Percentiles rank a stretch among this genome's conserved stretches.
Evolutionary conservation across 106 monocot genomes (phyloP).

Genomic region (Phalaenopsis equestris): DNA sequence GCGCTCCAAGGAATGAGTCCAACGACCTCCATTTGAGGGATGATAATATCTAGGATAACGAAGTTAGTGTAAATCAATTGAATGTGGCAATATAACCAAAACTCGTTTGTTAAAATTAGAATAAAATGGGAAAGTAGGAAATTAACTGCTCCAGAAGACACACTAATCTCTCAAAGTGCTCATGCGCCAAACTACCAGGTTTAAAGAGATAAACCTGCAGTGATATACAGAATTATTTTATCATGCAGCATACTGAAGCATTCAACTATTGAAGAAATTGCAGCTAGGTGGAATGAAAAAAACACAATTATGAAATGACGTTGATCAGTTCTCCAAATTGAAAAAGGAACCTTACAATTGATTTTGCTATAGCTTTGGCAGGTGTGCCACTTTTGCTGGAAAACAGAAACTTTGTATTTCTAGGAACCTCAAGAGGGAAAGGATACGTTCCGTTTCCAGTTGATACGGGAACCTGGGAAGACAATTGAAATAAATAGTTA

Average conservation of each 20-base stretch:
- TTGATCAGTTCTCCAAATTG: neutral
- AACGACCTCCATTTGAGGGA: conserved; percentile 97
- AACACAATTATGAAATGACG: neutral
- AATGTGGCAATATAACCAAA: neutral
- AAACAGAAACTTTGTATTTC: conserved; percentile 71
- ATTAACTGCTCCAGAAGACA: conserved; percentile 86
- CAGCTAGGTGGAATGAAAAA: neutral
- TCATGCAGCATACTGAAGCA: neutral
- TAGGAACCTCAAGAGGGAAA: conserved; percentile 72
- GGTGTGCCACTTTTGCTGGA: conserved; percentile 64
- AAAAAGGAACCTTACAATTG: conserved; percentile 58
- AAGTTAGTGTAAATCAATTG: conserved; percentile 7
- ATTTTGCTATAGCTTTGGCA: conserved; percentile 78
- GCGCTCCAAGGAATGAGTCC: conserved; percentile 85
- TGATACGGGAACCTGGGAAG: conserved; percentile 80
- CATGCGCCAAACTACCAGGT: conserved; percentile 60
- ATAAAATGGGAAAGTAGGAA: conserved; percentile 8
- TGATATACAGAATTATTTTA: neutral
- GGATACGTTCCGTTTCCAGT: conserved; percentile 69
- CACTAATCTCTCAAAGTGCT: conserved; percentile 73
- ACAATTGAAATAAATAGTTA: neutral
- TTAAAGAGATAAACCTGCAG: conserved; percentile 84
- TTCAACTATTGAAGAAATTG: neutral
- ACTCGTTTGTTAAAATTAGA: neutral
- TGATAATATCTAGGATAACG: conserved; percentile 70